Evolutionary conservation across 371 early-diverging fungal genomes (phyloP), one percentile per base, ranked within the genome.

Genomic region (Mucor circinelloides): DNA sequence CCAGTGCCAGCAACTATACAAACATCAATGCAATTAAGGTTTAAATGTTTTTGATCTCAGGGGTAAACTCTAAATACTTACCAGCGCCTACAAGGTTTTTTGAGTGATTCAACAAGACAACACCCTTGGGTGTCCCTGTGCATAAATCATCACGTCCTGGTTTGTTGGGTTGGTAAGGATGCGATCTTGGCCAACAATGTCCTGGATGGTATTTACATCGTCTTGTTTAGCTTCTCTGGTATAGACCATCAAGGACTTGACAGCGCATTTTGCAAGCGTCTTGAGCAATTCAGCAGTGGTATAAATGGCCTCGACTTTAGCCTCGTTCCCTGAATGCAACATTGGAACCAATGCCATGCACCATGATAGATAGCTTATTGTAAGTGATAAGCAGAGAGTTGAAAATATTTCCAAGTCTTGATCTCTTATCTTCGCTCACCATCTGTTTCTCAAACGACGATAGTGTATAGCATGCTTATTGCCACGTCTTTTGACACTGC

Each of bases 321-420:
- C 75, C 69, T 91, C 88, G 62, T 89, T 86, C 71, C 81, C 78
- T 0, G 86, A 80, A 56, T 80, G 83, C n/a, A 76, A 32, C 19
- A 93, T 79, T 46, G 88, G 87, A 71, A n/a, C 93, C 93, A 58
- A 91, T 84, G 10, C 74, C 66, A 67, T 73, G 75, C 9, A 77
- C 75, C 32, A 71, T 74, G 28, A 79, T 69, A 58, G 75, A 75
- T 50, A 85, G 84, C 62, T 93, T 89, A 17, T 76, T 71, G 70
- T 89, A 93, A 48, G 89, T 88, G 61, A 78, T 87, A 95, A 13
- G 73, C 73, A 5, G 89, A 85, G 60, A 95, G 80, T 76, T 94
- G 91, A 71, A 89, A 90, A 73, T 81, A 94, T 69, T 90, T 91
- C 94, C 94, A 95, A 27, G 72, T 89, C 82, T 95, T 95, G 71